phyloP scores from a whole-genome alignment of 192 early-diverging fungal species.

The Backusella liffmaniae region DNA sequence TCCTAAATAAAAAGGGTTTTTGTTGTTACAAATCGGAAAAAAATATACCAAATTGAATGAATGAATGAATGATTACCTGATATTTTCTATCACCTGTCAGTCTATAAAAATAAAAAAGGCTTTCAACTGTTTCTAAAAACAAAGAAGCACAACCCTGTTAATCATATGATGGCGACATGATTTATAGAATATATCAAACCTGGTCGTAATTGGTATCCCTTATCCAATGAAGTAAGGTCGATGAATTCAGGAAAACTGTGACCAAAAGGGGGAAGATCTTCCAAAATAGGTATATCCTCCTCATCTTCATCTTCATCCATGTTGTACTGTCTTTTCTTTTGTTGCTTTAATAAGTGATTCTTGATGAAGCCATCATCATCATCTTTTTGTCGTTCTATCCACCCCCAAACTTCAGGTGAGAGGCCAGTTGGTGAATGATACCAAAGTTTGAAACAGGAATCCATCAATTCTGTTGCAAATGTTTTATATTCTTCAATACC shows the following conservation, averaged over 20 bases:
- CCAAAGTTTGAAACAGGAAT: slow-evolving; percentile 48
- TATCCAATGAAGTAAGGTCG: slow-evolving; percentile 4
- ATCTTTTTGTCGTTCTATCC: slow-evolving; percentile 10
- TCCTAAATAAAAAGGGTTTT: slow-evolving; percentile 51
- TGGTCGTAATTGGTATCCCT: slow-evolving; percentile 47
- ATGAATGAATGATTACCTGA: slow-evolving; percentile 28
- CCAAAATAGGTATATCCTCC: background rate
- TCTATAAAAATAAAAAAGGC: slow-evolving; percentile 74
- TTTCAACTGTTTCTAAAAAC: slow-evolving; percentile 66
- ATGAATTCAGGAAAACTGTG: background rate
- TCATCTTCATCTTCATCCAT: background rate
- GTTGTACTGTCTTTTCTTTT: slow-evolving; percentile 5
- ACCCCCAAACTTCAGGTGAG: slow-evolving; percentile 48
- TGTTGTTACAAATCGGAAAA: background rate
- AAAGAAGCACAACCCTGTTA: background rate
- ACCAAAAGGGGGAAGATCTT: background rate
- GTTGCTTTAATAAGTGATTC: background rate
- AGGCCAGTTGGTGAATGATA: slow-evolving; percentile 42
- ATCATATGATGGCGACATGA: background rate
- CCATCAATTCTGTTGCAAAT: slow-evolving; percentile 44
- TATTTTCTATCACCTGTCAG: slow-evolving; percentile 66
- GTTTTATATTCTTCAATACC: slow-evolving; percentile 25
- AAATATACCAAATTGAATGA: background rate
- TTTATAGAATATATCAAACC: slow-evolving; percentile 29
- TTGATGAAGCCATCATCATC: background rate